Evolutionary conservation across 345 rosid genomes (phyloP), one percentile per base, ranked within the genome.

Genomic region (Pseudoturritis turrita): DNA sequence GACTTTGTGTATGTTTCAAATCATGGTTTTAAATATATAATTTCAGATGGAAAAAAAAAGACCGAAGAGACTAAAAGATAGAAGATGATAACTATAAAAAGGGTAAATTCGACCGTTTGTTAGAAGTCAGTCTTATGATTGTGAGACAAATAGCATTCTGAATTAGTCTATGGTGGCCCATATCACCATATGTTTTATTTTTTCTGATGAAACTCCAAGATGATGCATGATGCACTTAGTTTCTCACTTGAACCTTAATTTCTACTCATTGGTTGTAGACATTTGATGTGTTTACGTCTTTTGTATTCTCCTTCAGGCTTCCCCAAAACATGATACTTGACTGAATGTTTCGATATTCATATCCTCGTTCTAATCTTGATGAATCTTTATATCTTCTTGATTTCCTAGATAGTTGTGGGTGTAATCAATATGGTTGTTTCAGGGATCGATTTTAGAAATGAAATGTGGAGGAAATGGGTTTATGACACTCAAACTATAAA

Each of bases 141-240:
- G 60, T 36, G 45, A 37, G n/a, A 36, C 39, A 60, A 50, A 60
- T 15, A 25, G 10, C 7, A 53, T 54, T 41, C 17, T 18, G 54
- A 54, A 41, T 41, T 53, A 17, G 40, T 36, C 36, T 53, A 28
- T 53, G 40, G 40, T 67, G 41, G 25, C 52, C 72, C 72, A 40
- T 40, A 28, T n/a, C 62, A 41, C 72, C 72, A 40, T 40, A 28
- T n/a, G 72, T 54, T 68, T 41, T 54, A 12, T 50, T 50, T 35
- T 19, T 19, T 29, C 28, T 65, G 11, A 28, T 68, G 19, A 54
- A 68, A 21, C 63, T 54, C 19, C 31, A 54, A 68, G 33, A 54
- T 67, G 72, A 54, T 68, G 53, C 53, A 68, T 28, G 72, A 67
- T 18, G 52, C 62, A 28, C 63, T 13, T 29, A 31, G 21, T 33